Conservation (phyloP, 2,329 filamentous ascomycete species). For the Xylariales sp. region DNA sequence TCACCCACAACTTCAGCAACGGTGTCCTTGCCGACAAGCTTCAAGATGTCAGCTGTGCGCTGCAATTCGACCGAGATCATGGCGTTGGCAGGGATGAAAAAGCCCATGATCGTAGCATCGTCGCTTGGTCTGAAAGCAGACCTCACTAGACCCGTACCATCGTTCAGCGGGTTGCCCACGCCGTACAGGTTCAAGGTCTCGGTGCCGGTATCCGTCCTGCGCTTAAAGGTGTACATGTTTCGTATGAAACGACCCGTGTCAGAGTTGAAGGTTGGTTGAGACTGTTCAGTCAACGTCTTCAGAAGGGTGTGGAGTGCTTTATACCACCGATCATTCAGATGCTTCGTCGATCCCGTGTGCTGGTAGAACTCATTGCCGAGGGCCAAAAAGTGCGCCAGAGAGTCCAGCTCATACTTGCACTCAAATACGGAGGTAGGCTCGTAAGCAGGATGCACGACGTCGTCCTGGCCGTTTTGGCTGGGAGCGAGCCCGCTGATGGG, state of each 20-base stretch:
- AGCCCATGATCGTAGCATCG: slow-evolving; percentile 90
- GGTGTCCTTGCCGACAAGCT: slow-evolving; percentile 49
- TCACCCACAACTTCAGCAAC: slow-evolving; percentile 52
- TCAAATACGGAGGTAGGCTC: slow-evolving; percentile 86
- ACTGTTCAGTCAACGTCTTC: slow-evolving; percentile 71
- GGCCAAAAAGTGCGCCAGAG: slow-evolving; percentile 84
- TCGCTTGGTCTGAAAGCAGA: slow-evolving; percentile 94
- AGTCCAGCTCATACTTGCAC: slow-evolving; percentile 98
- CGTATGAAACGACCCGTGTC: slow-evolving; percentile 58
- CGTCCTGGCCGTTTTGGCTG: slow-evolving; percentile 75
- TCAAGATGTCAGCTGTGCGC: slow-evolving; percentile 67
- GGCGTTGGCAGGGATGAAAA: slow-evolving; percentile 92
- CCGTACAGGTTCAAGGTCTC: slow-evolving; percentile 83
- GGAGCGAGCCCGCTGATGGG: slow-evolving; percentile 71
- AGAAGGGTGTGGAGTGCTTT: slow-evolving; percentile 72
- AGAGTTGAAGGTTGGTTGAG: slow-evolving; percentile 72
- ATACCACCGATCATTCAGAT: slow-evolving; percentile 75
- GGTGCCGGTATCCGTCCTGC: slow-evolving; percentile 74
- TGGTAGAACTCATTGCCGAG: slow-evolving; percentile 83
- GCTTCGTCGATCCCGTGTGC: slow-evolving; percentile 71
- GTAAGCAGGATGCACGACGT: slow-evolving; percentile 80
- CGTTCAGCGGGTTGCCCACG: slow-evolving; percentile 85
- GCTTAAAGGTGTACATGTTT: slow-evolving; percentile 86
- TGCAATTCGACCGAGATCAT: slow-evolving; percentile 91
- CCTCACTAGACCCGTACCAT: slow-evolving; percentile 77